These are phyloP conservation scores for Globisporangium paroecandrum DNA, from an alignment of 352 stramenopile genomes.

Conservation along the genomic window DNA sequence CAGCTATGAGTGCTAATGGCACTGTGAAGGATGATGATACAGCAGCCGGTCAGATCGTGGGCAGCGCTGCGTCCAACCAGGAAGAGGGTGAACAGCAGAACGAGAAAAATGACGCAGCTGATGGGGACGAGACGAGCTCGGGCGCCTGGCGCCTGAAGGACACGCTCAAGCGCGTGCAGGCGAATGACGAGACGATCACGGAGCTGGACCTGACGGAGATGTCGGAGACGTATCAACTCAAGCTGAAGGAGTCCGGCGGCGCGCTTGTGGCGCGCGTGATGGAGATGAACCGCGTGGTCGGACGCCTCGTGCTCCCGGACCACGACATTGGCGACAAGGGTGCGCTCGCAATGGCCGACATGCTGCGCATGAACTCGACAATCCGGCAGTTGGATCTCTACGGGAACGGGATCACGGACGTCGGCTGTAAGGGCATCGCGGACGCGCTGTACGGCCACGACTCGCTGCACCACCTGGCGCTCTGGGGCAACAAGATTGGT, in stretches of 20 bases:
- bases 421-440: constrained; percentile 25
- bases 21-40: background rate
- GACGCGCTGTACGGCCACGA: constrained; percentile 48
- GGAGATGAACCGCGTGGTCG: constrained; percentile 45
- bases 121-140: background rate
- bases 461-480: constrained; percentile 36
- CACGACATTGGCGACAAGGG: constrained; percentile 53
- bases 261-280: constrained; percentile 50
- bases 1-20: background rate
- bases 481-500: constrained; percentile 44
- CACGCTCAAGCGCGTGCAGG: constrained; percentile 51
- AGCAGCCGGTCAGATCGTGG: background rate
- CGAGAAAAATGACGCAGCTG: background rate
- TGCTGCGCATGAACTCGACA: constrained; percentile 47
- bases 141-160: constrained; percentile 29
- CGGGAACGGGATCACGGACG: constrained; percentile 46
- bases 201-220: constrained; percentile 59
- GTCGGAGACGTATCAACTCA: constrained; percentile 38
- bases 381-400: constrained; percentile 46
- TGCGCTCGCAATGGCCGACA: constrained; percentile 44
- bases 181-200: constrained; percentile 50
- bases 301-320: constrained; percentile 37
- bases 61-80: constrained; percentile 5
- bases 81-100: background rate
- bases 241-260: constrained; percentile 33